Evolutionary conservation across 2,329 filamentous ascomycete species (phyloP).

Genomic region (Verticillium albo-atrum): DNA sequence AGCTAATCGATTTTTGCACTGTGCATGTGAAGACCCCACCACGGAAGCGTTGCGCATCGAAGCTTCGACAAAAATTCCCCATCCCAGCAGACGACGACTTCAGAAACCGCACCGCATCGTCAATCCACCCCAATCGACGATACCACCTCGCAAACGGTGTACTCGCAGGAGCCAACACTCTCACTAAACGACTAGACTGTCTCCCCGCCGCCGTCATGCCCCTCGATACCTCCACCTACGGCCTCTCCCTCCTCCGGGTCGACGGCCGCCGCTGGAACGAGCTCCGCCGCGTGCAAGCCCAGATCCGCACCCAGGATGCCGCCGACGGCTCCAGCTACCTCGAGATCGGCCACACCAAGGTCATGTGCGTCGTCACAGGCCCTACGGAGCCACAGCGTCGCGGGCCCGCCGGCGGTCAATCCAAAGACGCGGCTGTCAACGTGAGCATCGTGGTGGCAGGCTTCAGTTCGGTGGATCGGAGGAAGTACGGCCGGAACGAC

Average conservation of each 20-base stretch:
- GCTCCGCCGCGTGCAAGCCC: constrained; percentile 79
- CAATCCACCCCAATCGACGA: not conserved
- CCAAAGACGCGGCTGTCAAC: constrained; percentile 60
- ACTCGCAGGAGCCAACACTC: not conserved
- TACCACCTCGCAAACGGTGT: not conserved
- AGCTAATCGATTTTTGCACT: not conserved
- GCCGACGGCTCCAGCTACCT: constrained; percentile 92
- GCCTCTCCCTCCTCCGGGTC: constrained; percentile 75
- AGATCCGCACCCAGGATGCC: constrained; percentile 87
- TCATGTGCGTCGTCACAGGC: constrained; percentile 87
- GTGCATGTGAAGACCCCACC: not conserved
- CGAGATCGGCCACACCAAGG: constrained; percentile 95
- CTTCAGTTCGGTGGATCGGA: constrained; percentile 83
- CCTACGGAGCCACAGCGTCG: constrained; percentile 61
- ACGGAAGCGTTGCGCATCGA: not conserved
- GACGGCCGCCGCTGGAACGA: constrained; percentile 96
- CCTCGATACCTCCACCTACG: constrained; percentile 90
- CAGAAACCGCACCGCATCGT: not conserved
- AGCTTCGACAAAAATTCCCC: not conserved
- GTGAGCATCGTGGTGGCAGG: constrained; percentile 84
- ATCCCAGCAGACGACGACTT: not conserved
- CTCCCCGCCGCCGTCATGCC: constrained; percentile 60
- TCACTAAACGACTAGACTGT: not conserved
- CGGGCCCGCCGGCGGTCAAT: constrained; percentile 20
- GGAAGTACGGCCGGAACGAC: constrained; percentile 68